Conservation (phyloP, 179 eudicot genomes). For the Carnegiea gigantea region DNA sequence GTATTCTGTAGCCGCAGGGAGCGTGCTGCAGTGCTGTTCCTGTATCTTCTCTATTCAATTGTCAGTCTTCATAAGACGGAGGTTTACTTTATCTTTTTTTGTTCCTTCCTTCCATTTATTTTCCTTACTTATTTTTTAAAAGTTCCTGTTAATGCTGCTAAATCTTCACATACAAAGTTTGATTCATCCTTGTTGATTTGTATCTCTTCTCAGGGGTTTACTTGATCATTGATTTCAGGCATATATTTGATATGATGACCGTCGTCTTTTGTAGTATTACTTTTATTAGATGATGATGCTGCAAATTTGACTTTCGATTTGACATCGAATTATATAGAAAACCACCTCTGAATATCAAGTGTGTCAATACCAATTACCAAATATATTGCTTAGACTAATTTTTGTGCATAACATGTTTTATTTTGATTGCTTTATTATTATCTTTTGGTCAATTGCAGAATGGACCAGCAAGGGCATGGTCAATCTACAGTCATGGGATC, state of each 20-base stretch:
- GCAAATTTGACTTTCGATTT: neutral
- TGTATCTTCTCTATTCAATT: slow-evolving; percentile 1
- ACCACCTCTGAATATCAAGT: neutral
- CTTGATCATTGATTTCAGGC: neutral
- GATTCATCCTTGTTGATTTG: slow-evolving; percentile 17
- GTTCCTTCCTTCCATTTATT: too few species aligned
- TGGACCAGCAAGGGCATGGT: slow-evolving; percentile 82
- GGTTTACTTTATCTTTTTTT: neutral
- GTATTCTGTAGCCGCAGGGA: neutral
- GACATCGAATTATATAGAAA: neutral
- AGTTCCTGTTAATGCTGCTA: neutral
- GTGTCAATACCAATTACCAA: too few species aligned
- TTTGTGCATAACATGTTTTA: neutral
- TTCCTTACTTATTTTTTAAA: neutral
- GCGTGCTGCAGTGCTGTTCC: slow-evolving; percentile 2
- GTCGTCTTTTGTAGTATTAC: neutral
- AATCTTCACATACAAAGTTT: neutral
- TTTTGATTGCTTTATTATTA: neutral
- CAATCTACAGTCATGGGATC: slow-evolving; percentile 46
- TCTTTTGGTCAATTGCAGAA: slow-evolving; percentile 26
- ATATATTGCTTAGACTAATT: neutral
- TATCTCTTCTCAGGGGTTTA: neutral
- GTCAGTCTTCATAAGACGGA: neutral
- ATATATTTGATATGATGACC: neutral
- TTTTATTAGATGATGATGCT: neutral